Evolutionary conservation across 1,284 basidiomycete species (phyloP).

Genomic region (Xanthoconium separans): DNA sequence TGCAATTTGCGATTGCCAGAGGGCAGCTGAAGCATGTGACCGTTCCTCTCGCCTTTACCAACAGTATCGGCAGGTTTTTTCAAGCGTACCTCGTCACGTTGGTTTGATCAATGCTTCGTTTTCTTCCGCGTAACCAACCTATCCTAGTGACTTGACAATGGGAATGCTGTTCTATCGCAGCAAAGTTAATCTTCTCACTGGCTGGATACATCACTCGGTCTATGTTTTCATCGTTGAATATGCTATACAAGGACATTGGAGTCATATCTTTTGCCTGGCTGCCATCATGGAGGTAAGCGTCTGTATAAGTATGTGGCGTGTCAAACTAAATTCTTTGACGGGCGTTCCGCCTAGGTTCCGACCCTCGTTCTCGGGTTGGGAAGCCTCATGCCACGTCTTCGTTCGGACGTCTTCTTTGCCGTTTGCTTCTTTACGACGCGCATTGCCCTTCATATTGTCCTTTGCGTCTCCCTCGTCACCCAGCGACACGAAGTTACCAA

Average conservation of each 20-base stretch:
- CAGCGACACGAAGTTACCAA: conserved; percentile 30
- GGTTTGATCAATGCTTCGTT: conserved; percentile 23
- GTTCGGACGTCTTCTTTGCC: conserved; percentile 54
- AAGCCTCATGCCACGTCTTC: conserved; percentile 44
- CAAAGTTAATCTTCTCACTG: conserved; percentile 51
- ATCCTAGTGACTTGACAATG: conserved; percentile 36
- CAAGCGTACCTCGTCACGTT: conserved; percentile 48
- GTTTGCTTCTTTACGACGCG: conserved; percentile 53
- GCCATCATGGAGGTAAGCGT: conserved; percentile 52
- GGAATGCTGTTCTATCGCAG: conserved; percentile 41
- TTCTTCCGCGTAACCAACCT: conserved; percentile 18
- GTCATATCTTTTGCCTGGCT: conserved; percentile 48
- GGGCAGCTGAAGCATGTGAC: conserved; percentile 34
- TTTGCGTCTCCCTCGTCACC: conserved; percentile 38
- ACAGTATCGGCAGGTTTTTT: conserved; percentile 39
- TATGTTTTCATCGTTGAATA: conserved; percentile 52
- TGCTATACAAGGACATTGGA: conserved; percentile 38
- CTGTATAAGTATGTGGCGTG: neutral
- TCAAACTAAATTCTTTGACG: neutral
- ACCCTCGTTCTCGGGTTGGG: conserved; percentile 55
- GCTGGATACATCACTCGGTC: conserved; percentile 59
- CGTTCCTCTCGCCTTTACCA: conserved; percentile 21
- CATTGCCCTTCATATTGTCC: conserved; percentile 47
- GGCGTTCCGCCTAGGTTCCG: conserved; percentile 41
- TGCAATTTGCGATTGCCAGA: conserved; percentile 37